A percentile compares a stretch with the other conserved stretches of the same genome.
These are phyloP conservation scores for Solanum lycopersicoides DNA, from an alignment of 257 asterid species.

Conservation along the genomic window DNA sequence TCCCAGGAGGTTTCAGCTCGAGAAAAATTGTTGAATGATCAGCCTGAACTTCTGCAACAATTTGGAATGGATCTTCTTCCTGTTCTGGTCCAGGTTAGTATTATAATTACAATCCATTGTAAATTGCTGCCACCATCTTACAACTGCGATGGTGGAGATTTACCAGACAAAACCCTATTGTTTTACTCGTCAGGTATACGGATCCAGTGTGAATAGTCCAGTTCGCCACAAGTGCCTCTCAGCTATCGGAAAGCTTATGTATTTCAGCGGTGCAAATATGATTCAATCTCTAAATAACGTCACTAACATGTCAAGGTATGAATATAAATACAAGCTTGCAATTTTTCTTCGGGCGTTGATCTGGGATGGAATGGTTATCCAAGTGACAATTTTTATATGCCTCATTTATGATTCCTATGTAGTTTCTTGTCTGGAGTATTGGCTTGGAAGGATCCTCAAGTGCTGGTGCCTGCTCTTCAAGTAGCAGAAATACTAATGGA, in stretches of 20 bases:
- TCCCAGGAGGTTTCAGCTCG: slow-evolving; percentile 55
- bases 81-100: slow-evolving; percentile 76
- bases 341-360: background rate
- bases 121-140: background rate
- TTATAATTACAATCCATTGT: background rate
- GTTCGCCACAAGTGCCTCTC: slow-evolving; percentile 98
- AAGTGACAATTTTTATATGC: background rate
- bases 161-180: background rate
- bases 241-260: slow-evolving; percentile 91
- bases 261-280: slow-evolving; percentile 81
- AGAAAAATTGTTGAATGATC: slow-evolving; percentile 73
- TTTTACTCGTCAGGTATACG: slow-evolving; percentile 63
- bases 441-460: slow-evolving; percentile 99
- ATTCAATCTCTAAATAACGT: slow-evolving; percentile 58
- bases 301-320: slow-evolving; percentile 85
- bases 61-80: slow-evolving; percentile 95
- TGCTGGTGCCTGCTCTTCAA: slow-evolving; percentile 91
- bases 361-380: background rate
- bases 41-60: slow-evolving; percentile 91
- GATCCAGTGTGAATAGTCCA: slow-evolving; percentile 94
- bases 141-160: background rate
- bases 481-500: slow-evolving; percentile 94
- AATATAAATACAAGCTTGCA: background rate
- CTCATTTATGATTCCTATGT: slow-evolving; percentile 3
- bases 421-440: slow-evolving; percentile 96